Base-by-base conservation (phyloP, 768 basidiomycete species). In the Termitomyces sp. region DNA sequence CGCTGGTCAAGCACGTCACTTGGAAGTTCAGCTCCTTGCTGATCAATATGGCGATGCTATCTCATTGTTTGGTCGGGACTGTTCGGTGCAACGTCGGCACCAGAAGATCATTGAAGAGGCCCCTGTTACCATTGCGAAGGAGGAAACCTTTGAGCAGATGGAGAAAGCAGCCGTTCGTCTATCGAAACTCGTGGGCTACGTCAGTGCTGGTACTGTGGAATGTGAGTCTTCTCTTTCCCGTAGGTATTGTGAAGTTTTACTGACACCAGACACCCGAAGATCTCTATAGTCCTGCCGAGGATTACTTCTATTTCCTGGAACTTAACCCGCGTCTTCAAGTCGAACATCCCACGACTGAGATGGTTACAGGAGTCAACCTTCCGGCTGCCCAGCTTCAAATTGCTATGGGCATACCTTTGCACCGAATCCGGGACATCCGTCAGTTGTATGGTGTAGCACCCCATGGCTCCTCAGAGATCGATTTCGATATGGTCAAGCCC, bases 21-120 rank as follows among this genome's bases (percentile, higher is more conserved):
- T 99, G 65, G 97, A 99, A 73, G 97, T 98, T 29, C 97, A 99
- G 72, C 84, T 99, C 37, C 85, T 99, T 37, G 97, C 97, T 47
- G 97, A 99, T 75, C 97, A 99, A 72, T 99, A 99, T 70, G 97
- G 97, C 56, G 95, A 97, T 71, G 97, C 97, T 29, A 98, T 99
- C 65, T 98, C 97, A 42, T 81, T 99, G 54, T 99, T 99, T 68
- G 97, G 97, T 66, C 95, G 97, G 66, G 97, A 98, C 71, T 99
- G 97, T 71, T 99, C 97, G 56, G 97, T 99, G 46, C 97, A 99
- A 73, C 90, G 97, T 65, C 90, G 97, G 54, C 97, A 99, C 73
- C 97, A 99, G 73, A 99, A 99, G 79, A 99, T 99, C 65, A 99
- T 99, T 60, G 97, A 99, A 74, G 97, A 99, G 72, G 97, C 97